Base-by-base conservation (phyloP, 768 basidiomycete genomes). In the Amanita inopinata region DNA sequence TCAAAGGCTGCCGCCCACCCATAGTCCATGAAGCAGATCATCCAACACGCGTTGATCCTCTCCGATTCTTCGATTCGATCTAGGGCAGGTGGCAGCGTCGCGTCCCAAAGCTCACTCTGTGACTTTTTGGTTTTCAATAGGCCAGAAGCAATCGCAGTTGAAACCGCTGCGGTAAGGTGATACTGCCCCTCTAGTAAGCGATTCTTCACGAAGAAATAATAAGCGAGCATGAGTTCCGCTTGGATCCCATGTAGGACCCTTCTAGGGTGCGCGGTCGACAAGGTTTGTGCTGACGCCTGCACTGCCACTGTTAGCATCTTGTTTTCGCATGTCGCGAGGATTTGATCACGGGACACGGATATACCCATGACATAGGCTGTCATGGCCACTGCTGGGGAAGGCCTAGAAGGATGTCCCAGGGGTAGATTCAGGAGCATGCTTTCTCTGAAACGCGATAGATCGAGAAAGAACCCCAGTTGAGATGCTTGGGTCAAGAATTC, bases 381-480 rank as follows among this genome's bases (percentile, higher is more conserved):
- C 23, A 50, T 60, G 14, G 64, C 56, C 2, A 76, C 55, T 0
- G 67, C 69, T 2, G 65, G 61, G 2, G 64, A 33, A 4, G 66
- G 67, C 18, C 65, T 59, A 10, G 55, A 47, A 5, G 42, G 49
- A 66, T 66, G 42, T 49, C 65, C 59, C 18, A 45, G 46, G 10
- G 57, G 55, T 24, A 60, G 49, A 11, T 56, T 48, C 7, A 62
- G 56, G 5, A 65, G 52, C 17, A 55, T 61, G 30, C 54, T 60
- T 30, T 62, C 53, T 3, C 64, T 61, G 43, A 83, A 74, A 3
- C 76, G 69, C 4, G 58, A 49, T 2, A 60, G 33, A 48, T 76
- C 58, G 24, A 84, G 62, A 55, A 81, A 83, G 45, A 83, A 73
- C 0, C 76, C 76, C 31, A 78, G 57, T 37, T 74, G 68, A 7